These are phyloP conservation scores for Leishmania major DNA, from an alignment of 208 protist genomes.

Conservation along the genomic window DNA sequence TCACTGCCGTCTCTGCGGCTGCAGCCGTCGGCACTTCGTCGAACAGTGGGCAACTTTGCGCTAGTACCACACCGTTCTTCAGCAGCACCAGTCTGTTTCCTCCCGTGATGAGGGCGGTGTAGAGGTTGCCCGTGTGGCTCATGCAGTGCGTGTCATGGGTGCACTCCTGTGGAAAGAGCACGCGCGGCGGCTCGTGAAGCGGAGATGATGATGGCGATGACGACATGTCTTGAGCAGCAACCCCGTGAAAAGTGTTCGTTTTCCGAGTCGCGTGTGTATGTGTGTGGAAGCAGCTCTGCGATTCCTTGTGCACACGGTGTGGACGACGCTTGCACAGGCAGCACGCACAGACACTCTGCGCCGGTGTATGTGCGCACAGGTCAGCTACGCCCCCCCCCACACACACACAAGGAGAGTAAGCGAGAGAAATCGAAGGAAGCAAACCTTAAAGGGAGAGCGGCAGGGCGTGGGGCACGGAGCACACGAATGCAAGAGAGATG, in stretches of 20 bases:
- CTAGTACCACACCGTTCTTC: conserved; percentile 44
- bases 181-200: conserved; percentile 21
- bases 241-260: no score
- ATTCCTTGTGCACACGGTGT: neutral
- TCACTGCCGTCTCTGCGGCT: neutral
- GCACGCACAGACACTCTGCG: neutral
- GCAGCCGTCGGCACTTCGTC: neutral
- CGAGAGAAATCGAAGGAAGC: neutral
- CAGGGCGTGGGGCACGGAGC: neutral
- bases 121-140: conserved; percentile 51
- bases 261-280: neutral
- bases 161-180: conserved; percentile 73
- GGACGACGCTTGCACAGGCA: neutral
- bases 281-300: neutral
- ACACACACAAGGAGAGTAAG: conserved; percentile 1
- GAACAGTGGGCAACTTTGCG: conserved; percentile 42
- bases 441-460: neutral
- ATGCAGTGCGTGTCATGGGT: conserved; percentile 59
- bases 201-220: neutral
- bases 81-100: conserved; percentile 64
- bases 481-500: neutral
- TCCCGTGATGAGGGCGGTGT: conserved; percentile 67
- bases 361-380: neutral
- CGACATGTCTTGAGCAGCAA: neutral
- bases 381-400: neutral